Base-by-base conservation (phyloP, 176 grass and related monocot species). In the Bolboschoenus planiculmis region DNA sequence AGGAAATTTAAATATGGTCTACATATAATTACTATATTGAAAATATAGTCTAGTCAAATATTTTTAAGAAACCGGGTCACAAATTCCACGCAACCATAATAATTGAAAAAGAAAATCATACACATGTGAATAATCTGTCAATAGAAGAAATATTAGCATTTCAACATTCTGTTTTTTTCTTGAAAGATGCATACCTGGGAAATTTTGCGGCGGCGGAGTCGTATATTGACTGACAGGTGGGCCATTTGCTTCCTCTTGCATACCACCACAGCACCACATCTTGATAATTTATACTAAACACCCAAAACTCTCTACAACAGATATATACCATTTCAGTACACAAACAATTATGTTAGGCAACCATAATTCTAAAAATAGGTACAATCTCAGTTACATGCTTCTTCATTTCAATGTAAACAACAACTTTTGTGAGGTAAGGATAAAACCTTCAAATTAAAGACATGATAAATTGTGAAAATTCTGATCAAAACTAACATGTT, bases 221-320 rank as follows among this genome's bases (percentile, higher is more conserved):
- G 80, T 63, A 33, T 82, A 65, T 46, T 82, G 80, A 47, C 39
- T 82, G 80, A 47, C 56, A 42, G 80, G 36, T 33, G 80, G 80
- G 7, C 80, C 80, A 36, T 31, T 82, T 15, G 80, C 65, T 82
- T 82, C 80, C 36, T 82, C 80, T 82, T 82, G 8, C 58, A 66
- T 82, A 46, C 80, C 80, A 18, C 58, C 58, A 10, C 80, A 82
- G 80, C 80, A 82, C 80, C 80, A 82, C 80, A 82, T 82, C 37
- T 66, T 82, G 56, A 64, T 48, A 60, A 47, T 61, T 48, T 31
- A n/a, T 29, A 30, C 39, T 42, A 7, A 30, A 36, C 35, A 46
- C 55, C 51, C 23, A 42, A 82, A 82, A 82, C 40, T 42, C 40
- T 42, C 20, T 53, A 51, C 46, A 77, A 53, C 46, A 9, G 46